Evolutionary conservation across 257 asterid genomes (phyloP).

Genomic region (Solanum virginianum): DNA sequence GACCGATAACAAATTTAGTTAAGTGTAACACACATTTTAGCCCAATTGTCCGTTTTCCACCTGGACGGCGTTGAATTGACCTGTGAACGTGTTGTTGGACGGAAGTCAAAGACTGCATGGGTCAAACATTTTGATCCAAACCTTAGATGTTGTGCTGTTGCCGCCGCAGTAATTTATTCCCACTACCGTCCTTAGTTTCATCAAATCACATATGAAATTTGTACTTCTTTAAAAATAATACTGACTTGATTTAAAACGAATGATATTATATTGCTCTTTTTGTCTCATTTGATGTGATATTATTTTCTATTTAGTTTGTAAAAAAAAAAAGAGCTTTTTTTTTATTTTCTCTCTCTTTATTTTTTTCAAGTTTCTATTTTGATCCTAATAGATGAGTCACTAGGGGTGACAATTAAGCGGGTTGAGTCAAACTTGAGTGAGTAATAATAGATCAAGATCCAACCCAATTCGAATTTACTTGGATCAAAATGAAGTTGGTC

Average conservation of each 20-base stretch:
- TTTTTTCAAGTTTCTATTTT: too few relatives aligned
- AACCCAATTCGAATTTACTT: rapidly evolving
- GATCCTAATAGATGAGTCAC: too few relatives aligned
- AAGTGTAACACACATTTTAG: neutral
- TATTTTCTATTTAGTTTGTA: too few relatives aligned
- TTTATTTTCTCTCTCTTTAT: too few relatives aligned
- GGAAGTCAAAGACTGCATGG: neutral
- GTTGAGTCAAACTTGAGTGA: too few relatives aligned
- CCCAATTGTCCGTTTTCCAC: neutral
- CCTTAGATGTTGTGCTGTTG: neutral
- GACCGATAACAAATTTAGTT: neutral
- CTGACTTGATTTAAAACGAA: neutral
- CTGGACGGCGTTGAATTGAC: neutral
- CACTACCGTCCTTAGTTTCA: neutral
- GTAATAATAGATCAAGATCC: too few relatives aligned
- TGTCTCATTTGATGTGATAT: too few relatives aligned
- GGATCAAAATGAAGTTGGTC: too few relatives aligned
- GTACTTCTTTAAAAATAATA: too few relatives aligned
- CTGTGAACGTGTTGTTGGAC: neutral
- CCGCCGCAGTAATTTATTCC: neutral
- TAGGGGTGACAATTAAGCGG: too few relatives aligned
- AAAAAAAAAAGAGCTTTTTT: rapidly evolving
- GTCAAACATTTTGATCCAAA: neutral
- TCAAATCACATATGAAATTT: too few relatives aligned
- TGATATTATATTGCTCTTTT: neutral